phyloP scores from a whole-genome alignment of 495 filamentous ascomycete genomes.

The Aspergillus cavernicola region DNA sequence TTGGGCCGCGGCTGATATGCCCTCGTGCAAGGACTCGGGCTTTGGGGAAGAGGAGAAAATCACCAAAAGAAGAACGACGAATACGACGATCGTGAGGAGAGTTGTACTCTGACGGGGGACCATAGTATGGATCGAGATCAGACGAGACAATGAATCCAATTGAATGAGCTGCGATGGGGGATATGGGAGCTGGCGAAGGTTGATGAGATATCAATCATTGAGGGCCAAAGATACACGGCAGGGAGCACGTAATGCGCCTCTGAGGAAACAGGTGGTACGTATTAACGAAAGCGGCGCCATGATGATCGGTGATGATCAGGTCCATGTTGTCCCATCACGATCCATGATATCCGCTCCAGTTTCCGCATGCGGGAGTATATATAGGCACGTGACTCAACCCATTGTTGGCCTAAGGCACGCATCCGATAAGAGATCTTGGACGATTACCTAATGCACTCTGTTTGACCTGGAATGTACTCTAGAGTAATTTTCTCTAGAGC shows the following conservation, averaged over 20 bases:
- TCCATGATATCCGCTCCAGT: background rate
- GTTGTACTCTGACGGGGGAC: slow-evolving; percentile 43
- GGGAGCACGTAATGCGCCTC: background rate
- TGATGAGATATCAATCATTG: background rate
- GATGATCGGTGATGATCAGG: background rate
- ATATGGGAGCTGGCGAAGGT: background rate
- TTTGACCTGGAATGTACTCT: too few relatives aligned
- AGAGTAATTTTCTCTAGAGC: too few relatives aligned
- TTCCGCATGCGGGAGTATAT: too few relatives aligned
- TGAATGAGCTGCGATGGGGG: background rate
- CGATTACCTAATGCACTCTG: too few relatives aligned
- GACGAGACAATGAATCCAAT: background rate
- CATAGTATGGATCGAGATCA: slow-evolving; percentile 19
- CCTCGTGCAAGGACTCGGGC: slow-evolving; percentile 22
- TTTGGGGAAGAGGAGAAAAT: slow-evolving; percentile 43
- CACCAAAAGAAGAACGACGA: slow-evolving; percentile 43
- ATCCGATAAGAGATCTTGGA: too few relatives aligned
- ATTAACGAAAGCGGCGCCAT: background rate
- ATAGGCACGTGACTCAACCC: too few relatives aligned
- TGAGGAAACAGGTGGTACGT: background rate
- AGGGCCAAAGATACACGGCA: background rate
- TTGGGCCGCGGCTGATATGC: slow-evolving; percentile 27
- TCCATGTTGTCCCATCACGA: background rate
- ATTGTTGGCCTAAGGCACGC: too few relatives aligned
- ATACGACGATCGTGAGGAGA: slow-evolving; percentile 40